Evolutionary conservation across 352 stramenopile species (phyloP).

Genomic region (Phytophthora agathidicida): DNA sequence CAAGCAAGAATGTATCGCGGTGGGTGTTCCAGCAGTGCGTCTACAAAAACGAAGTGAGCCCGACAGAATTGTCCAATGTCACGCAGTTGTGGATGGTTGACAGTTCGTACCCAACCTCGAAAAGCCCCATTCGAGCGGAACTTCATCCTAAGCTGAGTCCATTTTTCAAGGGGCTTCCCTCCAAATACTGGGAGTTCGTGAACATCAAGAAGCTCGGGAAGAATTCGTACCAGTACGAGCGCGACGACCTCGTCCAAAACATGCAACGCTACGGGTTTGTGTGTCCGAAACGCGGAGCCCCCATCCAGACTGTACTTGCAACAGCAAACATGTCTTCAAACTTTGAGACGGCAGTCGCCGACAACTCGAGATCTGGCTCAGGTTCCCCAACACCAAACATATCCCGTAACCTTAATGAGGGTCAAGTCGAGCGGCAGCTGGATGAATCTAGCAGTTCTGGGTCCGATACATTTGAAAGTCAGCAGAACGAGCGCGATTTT

Average conservation of each 20-base stretch:
- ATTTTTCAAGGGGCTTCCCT: slow-evolving; percentile 30
- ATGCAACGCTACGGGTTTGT: slow-evolving; percentile 33
- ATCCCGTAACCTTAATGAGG: slow-evolving; percentile 1
- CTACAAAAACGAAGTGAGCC: slow-evolving; percentile 24
- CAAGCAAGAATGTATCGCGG: slow-evolving; percentile 26
- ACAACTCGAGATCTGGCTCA: background rate
- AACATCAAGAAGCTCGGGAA: slow-evolving; percentile 35
- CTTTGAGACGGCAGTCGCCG: background rate
- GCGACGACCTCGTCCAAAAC: slow-evolving; percentile 34
- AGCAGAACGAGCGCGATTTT: slow-evolving; percentile 21
- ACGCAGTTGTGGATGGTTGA: slow-evolving; percentile 38
- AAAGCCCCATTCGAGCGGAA: slow-evolving; percentile 21
- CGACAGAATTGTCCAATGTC: slow-evolving; percentile 27
- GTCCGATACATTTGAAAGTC: slow-evolving; percentile 1
- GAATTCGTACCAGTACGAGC: slow-evolving; percentile 38
- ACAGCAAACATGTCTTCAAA: no score
- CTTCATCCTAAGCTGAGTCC: slow-evolving; percentile 17
- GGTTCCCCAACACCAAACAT: background rate
- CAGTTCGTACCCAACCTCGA: slow-evolving; percentile 8
- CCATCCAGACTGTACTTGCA: slow-evolving; percentile 6
- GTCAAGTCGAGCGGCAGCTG: background rate
- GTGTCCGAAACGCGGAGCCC: slow-evolving; percentile 24
- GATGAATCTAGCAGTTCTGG: background rate
- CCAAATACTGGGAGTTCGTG: slow-evolving; percentile 34
- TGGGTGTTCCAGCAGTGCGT: slow-evolving; percentile 48